These are phyloP conservation scores for Euclidium syriacum DNA, from an alignment of 345 rosid genomes.

Conservation along the genomic window DNA sequence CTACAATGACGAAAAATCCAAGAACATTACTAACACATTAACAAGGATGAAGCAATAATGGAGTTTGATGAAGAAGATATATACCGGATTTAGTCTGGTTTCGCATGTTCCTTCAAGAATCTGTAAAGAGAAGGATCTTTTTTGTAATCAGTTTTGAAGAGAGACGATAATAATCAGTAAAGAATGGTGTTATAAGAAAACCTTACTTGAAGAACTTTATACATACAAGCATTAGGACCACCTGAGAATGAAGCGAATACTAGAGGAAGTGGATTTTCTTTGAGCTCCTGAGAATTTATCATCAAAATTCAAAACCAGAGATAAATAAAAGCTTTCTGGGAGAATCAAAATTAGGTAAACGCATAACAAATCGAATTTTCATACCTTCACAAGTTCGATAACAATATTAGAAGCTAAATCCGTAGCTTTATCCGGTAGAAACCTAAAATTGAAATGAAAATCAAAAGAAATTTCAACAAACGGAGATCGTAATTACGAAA, in stretches of 20 bases:
- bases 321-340: neutral
- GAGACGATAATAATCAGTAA: neutral
- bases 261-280: conserved; percentile 62
- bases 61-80: neutral
- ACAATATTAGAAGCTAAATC: conserved; percentile 56
- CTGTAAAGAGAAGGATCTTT: conserved; percentile 33
- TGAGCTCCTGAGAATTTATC: conserved; percentile 53
- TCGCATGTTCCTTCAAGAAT: conserved; percentile 61
- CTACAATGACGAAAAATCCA: conserved; percentile 34
- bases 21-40: no score
- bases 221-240: conserved; percentile 90
- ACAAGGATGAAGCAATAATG: neutral
- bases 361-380: neutral
- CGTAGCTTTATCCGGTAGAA: conserved; percentile 76
- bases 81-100: conserved; percentile 45
- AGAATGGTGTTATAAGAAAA: neutral
- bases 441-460: conserved; percentile 41
- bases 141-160: neutral
- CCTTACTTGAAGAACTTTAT: conserved; percentile 83
- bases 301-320: neutral
- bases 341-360: neutral
- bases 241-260: conserved; percentile 89
- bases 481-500: no score
- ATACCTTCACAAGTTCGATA: conserved; percentile 62
- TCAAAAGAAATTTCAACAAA: neutral